These are phyloP conservation scores for Penicillium paradoxum DNA, from an alignment of 495 filamentous ascomycete genomes.

Conservation along the genomic window DNA sequence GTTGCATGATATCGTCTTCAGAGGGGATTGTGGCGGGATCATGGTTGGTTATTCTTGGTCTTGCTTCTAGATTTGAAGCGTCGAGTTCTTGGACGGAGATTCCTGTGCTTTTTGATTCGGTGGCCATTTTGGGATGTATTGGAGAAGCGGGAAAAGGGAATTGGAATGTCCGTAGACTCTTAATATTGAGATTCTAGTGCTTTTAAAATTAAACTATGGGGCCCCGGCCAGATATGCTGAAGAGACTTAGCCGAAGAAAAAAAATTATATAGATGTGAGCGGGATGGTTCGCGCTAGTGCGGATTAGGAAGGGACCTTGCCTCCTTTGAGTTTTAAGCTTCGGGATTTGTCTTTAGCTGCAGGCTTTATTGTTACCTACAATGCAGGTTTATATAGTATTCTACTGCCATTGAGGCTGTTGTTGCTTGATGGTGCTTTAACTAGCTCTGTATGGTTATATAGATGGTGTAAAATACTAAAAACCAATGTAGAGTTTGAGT, in stretches of 20 bases:
- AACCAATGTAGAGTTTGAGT: too few species aligned
- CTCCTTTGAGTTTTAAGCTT: neutral
- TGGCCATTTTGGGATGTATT: neutral
- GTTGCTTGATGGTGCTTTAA: neutral
- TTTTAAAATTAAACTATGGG: neutral
- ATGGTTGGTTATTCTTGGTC: neutral
- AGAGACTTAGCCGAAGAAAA: neutral
- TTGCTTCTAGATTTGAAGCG: slow-evolving; percentile 2
- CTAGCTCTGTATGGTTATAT: neutral
- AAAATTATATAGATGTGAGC: neutral
- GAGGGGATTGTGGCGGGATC: neutral
- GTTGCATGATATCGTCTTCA: slow-evolving; percentile 32
- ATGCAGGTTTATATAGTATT: too few species aligned
- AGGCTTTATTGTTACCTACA: neutral
- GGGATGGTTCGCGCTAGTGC: neutral
- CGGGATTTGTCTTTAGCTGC: neutral
- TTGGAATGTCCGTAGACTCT: neutral
- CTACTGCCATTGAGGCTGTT: too few species aligned
- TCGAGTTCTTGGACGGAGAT: neutral
- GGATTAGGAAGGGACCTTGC: neutral
- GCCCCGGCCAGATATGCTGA: neutral
- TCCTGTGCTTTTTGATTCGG: neutral
- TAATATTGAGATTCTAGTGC: too few species aligned
- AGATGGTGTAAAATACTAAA: too few species aligned
- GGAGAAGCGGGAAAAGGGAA: neutral